Base-by-base conservation (phyloP, 2,329 filamentous ascomycete species). In the Ilyonectria robusta region DNA sequence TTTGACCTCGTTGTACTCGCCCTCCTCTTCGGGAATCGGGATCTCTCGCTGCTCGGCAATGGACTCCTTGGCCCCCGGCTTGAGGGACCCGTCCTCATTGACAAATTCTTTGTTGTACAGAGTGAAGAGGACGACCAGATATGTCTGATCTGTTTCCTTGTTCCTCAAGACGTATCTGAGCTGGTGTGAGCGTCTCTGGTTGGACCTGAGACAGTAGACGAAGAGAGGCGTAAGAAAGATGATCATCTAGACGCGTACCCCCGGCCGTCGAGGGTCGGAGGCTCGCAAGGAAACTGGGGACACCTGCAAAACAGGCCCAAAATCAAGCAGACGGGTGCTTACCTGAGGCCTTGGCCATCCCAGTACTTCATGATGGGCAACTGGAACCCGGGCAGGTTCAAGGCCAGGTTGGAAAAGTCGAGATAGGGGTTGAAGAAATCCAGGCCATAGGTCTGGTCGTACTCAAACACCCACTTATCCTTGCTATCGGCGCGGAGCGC, bases 101-200 rank as follows among this genome's bases (percentile, higher is more conserved):
- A 91, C 82, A 68, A 92, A 86, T 53, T 93, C 90, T 62, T 89
- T 90, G 9, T 91, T 87, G 66, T 96, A 86, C 4, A 98, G 84
- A 19, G 91, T 92, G 78, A 98, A 95, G 6, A 94, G 81, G 17
- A 98, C 85, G 51, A 95, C 93, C 33, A 97, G 89, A 74, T 97
- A 93, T 17, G 93, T 87, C 37, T 93, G 88, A 54, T 88, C 88
- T 0, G 93, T 95, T 23, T 85, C 81, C 67, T 89, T 89, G 81
- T 98, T 93, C 78, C 95, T 95, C 77, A 98, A 87, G 65, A 97
- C 94, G 82, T 98, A 98, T 87, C 95, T 95, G 83, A 97, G 88
- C 73, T 91, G 87, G 83, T 97, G 93, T 84, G 93, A 92, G 85
- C 93, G 93, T 78, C 89, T 87, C 75, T 75, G 75, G 55, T 67